Evolutionary conservation across 2,329 filamentous ascomycete genomes (phyloP).

Genomic region (Aspergillus sp.): DNA sequence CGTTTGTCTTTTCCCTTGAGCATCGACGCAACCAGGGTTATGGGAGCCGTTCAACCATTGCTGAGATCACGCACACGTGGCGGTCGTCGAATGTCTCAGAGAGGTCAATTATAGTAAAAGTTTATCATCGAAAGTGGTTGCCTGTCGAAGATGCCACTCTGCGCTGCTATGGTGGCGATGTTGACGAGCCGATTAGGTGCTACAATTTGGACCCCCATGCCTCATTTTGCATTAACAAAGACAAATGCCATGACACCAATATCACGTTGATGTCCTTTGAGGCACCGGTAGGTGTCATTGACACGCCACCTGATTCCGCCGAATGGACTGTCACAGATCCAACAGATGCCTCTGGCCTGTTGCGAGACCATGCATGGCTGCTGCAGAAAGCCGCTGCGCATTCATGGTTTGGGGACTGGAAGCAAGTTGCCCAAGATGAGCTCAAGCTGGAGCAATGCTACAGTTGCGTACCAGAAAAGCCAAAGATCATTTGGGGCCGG

Average conservation of each 20-base stretch:
- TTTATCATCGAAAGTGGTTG: conserved; percentile 38
- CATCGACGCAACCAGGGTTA: conserved; percentile 52
- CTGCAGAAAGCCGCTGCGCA: conserved; percentile 33
- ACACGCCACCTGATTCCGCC: conserved; percentile 21
- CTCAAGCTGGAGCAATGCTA: conserved; percentile 24
- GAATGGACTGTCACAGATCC: conserved; percentile 36
- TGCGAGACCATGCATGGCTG: conserved; percentile 39
- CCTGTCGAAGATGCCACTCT: conserved; percentile 29
- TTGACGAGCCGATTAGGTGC: conserved; percentile 26
- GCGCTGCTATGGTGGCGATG: conserved; percentile 21
- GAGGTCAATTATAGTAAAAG: conserved; percentile 23
- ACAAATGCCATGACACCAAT: conserved; percentile 38
- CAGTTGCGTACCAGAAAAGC: conserved; percentile 39
- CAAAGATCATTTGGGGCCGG: conserved; percentile 40
- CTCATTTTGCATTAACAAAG: conserved; percentile 20
- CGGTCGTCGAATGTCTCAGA: conserved; percentile 37
- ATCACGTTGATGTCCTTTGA: conserved; percentile 36
- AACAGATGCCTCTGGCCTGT: conserved; percentile 28
- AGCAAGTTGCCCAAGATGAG: conserved; percentile 15
- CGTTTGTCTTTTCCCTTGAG: conserved; percentile 61
- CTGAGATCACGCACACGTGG: conserved; percentile 53
- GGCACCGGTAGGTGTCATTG: conserved; percentile 23
- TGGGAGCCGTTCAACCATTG: conserved; percentile 52
- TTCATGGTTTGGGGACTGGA: conserved; percentile 37
- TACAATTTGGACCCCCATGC: conserved; percentile 23